Evolutionary conservation across 2,329 filamentous ascomycete genomes (phyloP), one percentile per base, ranked within the genome.

Genomic region (Penicillium janthinellum): DNA sequence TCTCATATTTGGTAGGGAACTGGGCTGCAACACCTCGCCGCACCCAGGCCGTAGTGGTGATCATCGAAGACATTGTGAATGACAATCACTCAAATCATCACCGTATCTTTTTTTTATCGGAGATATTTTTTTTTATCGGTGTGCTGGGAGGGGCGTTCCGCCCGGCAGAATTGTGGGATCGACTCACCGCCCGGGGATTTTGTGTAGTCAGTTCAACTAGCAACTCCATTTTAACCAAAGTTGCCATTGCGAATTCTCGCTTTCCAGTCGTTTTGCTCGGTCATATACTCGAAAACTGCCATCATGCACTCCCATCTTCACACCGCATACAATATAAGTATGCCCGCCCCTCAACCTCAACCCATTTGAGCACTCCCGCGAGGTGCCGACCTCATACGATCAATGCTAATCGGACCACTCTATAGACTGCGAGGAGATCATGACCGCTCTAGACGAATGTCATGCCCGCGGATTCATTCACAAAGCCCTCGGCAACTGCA

Each of bases 221-320:
- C 44, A 22, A 42, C 17, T 31, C 12, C 25, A 8, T 20, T n/a
- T 15, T 44, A 5, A 25, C 28, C 25, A 22, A 17, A 28, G 5
- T 41, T 14, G 37, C 22, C 22, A 44, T 39, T 53, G 25, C 22
- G 10, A 22, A 31, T 12, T 31, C 20, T 17, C 8, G 20, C n/a
- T 10, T 14, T 39, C 14, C 22, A 25, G 17, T 28, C 10, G 34
- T 41, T 28, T 28, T 28, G 28, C 4, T 25, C 20, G n/a, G 49
- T 28, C 10, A 12, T 7, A 52, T 14, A 34, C 6, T 20, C 11
- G 12, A n/a, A 25, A 34, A 54, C 34, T 14, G 60, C 60, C 49
- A 86, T 70, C 47, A 99, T 99, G 95, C 95, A 99, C 91, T 96
- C 95, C 56, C 94, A 97, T 81, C 82, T 99, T 2, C 93, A 98